Conservation (phyloP, 768 basidiomycete genomes). For the Cyclocybe aegerita region DNA sequence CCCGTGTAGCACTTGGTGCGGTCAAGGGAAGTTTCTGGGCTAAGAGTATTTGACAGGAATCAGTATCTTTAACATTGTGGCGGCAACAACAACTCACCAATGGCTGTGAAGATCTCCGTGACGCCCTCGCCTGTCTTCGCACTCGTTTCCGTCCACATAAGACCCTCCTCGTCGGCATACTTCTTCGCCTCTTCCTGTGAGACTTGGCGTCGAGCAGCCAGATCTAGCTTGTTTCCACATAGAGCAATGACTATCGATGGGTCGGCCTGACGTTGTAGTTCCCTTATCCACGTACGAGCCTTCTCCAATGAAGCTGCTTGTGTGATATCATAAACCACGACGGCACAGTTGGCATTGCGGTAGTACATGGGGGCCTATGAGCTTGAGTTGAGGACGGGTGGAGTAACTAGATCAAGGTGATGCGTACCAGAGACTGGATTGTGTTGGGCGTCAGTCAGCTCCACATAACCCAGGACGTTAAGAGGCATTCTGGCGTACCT, state of each 20-base stretch:
- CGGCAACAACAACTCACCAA: slow-evolving; percentile 47
- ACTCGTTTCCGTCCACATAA: slow-evolving; percentile 92
- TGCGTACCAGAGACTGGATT: slow-evolving; percentile 39
- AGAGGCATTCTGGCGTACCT: slow-evolving; percentile 44
- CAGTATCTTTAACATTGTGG: slow-evolving; percentile 4
- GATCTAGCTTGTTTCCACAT: slow-evolving; percentile 94
- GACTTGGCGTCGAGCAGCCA: slow-evolving; percentile 82
- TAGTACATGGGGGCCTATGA: slow-evolving; percentile 92
- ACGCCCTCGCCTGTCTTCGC: slow-evolving; percentile 91
- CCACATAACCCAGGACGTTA: slow-evolving; percentile 9
- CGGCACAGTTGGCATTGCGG: slow-evolving; percentile 90
- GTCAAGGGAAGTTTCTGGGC: slow-evolving; percentile 90
- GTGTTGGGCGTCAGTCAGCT: slow-evolving; percentile 11
- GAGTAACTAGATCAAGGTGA: slow-evolving; percentile 35
- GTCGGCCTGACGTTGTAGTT: slow-evolving; percentile 96
- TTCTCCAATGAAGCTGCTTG: slow-evolving; percentile 90
- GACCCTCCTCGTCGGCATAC: slow-evolving; percentile 88
- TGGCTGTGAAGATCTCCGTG: slow-evolving; percentile 79
- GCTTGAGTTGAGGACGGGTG: slow-evolving; percentile 7
- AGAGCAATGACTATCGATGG: slow-evolving; percentile 95
- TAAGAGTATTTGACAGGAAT: slow-evolving; percentile 27
- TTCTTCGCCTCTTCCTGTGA: slow-evolving; percentile 88
- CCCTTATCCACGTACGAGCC: slow-evolving; percentile 94
- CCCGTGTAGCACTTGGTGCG: slow-evolving; percentile 64
- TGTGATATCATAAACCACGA: slow-evolving; percentile 97